Percentiles rank a stretch among this genome's conserved stretches.
These are phyloP conservation scores for Venturia nashicola DNA, from an alignment of 2,329 filamentous ascomycete genomes.

Conservation along the genomic window DNA sequence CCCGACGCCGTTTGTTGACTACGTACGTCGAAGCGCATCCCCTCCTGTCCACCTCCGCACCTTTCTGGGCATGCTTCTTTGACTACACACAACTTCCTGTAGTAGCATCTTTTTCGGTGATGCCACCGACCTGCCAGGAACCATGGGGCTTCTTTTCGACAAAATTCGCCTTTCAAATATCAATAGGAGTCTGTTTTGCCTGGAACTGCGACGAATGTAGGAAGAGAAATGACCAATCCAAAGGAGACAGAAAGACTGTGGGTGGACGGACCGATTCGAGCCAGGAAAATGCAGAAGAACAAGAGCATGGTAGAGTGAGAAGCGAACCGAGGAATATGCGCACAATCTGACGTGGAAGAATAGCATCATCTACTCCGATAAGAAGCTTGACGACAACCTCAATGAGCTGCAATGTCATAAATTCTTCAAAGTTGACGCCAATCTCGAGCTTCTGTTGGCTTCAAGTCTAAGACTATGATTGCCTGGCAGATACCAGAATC, in stretches of 20 bases:
- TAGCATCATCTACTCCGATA: not conserved
- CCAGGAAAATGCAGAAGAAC: not conserved
- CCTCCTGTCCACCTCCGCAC: not conserved
- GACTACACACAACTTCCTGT: not conserved
- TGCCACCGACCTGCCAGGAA: not conserved
- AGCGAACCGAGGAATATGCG: not conserved
- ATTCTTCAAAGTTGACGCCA: not conserved
- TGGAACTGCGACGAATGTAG: not conserved
- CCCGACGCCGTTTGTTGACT: not conserved
- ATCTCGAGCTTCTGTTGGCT: not conserved
- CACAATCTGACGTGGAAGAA: not conserved
- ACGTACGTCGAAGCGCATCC: not conserved
- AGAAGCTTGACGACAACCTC: not conserved
- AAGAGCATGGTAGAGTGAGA: not conserved
- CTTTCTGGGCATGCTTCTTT: not conserved
- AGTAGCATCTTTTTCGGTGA: not conserved
- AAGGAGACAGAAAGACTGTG: not conserved
- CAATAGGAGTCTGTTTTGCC: not conserved
- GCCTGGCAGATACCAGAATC: not conserved
- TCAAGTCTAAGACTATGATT: not conserved
- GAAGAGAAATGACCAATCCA: not conserved
- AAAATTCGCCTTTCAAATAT: not conserved
- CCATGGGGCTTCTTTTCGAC: not conserved
- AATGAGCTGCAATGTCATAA: not conserved
- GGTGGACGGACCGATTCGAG: not conserved